Evolutionary conservation across 2,329 filamentous ascomycete species (phyloP).

Genomic region (Pyricularia grisea): DNA sequence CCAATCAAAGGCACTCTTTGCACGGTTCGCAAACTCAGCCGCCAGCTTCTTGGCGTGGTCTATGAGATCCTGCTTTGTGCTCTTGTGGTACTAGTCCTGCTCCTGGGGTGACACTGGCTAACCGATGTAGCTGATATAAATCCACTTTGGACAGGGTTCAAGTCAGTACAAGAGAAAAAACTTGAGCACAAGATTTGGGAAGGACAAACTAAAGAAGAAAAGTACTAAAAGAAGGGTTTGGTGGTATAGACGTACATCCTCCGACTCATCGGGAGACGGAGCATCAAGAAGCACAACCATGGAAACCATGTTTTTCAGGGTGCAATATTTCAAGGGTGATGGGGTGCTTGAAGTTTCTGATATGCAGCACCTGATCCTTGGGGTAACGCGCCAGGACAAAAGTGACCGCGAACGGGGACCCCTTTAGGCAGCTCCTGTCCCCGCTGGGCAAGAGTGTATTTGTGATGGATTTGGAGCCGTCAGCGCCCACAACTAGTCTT

Average conservation of each 20-base stretch:
- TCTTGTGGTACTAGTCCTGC: too few relatives aligned
- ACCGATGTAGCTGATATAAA: too few relatives aligned
- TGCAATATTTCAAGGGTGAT: background rate
- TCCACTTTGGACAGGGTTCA: too few relatives aligned
- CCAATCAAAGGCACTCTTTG: too few relatives aligned
- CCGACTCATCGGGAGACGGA: conserved; percentile 23
- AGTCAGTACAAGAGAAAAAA: too few relatives aligned
- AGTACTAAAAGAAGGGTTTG: background rate
- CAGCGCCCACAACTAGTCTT: background rate
- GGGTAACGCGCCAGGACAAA: background rate
- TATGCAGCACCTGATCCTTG: background rate
- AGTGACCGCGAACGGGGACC: background rate
- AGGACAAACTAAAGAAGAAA: background rate
- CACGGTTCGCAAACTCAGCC: too few relatives aligned
- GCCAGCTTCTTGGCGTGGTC: too few relatives aligned
- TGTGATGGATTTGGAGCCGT: background rate
- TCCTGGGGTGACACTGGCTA: too few relatives aligned
- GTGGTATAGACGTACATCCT: conserved; percentile 9
- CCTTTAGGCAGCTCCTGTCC: background rate
- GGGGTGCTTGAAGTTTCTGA: background rate
- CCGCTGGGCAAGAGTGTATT: background rate
- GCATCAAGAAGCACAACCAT: conserved; percentile 35
- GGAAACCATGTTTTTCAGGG: conserved; percentile 24
- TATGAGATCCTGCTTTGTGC: too few relatives aligned
- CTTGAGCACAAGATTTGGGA: too few relatives aligned